These are phyloP conservation scores for Boeremia exigua DNA, from an alignment of 2,329 filamentous ascomycete species.

Conservation along the genomic window DNA sequence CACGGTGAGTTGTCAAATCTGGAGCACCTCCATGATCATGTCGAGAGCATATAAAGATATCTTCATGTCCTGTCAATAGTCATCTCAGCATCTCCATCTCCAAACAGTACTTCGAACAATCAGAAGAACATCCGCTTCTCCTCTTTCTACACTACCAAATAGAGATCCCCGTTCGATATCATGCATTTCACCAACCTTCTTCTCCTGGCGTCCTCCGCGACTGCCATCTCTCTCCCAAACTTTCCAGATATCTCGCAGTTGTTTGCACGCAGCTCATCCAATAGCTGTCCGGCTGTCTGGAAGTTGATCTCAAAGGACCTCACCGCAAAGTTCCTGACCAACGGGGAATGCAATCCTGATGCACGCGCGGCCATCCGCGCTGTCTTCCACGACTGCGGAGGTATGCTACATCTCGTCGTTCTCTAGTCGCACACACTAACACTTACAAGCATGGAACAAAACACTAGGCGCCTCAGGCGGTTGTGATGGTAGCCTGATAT, in stretches of 20 bases:
- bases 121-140: background rate
- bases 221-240: conserved; percentile 26
- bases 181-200: conserved; percentile 25
- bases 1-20: background rate
- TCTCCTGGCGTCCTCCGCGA: conserved; percentile 22
- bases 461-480: conserved; percentile 19
- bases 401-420: conserved; percentile 11
- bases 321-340: conserved; percentile 26
- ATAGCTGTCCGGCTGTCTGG: conserved; percentile 19
- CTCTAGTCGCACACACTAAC: background rate
- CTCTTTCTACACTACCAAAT: too few species aligned
- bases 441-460: conserved; percentile 20
- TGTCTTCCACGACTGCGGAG: conserved; percentile 29
- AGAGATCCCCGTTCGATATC: background rate
- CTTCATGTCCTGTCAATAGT: background rate
- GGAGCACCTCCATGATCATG: background rate
- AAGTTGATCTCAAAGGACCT: conserved; percentile 7
- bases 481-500: conserved; percentile 25
- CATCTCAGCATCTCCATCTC: background rate
- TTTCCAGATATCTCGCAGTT: conserved; percentile 12
- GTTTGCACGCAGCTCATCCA: conserved; percentile 20
- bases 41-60: background rate
- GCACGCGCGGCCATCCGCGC: conserved; percentile 25
- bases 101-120: background rate
- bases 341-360: conserved; percentile 22